Percentiles rank a stretch among this genome's conserved stretches.
phyloP scores from a whole-genome alignment of 1,284 basidiomycete species.

The Gymnopus androsaceus region DNA sequence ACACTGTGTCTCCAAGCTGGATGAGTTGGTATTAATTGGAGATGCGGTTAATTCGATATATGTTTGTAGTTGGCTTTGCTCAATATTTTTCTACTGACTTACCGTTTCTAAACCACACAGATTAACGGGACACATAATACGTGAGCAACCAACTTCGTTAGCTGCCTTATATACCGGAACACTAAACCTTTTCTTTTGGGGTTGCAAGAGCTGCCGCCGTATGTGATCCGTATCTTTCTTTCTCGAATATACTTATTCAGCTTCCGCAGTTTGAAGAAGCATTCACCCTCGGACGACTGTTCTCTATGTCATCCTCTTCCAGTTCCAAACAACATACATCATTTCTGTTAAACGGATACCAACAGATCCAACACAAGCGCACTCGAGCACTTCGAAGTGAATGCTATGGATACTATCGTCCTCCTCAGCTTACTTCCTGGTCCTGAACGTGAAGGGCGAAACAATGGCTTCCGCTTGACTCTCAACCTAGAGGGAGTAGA shows the following conservation, averaged over 20 bases:
- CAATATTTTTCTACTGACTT: not conserved
- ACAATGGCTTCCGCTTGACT: constrained; percentile 15
- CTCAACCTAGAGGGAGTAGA: constrained; percentile 16
- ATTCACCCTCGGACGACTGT: constrained; percentile 21
- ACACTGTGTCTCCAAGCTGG: constrained; percentile 4
- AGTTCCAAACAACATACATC: constrained; percentile 15
- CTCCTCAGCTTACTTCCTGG: constrained; percentile 17
- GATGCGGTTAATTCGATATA: constrained; percentile 22
- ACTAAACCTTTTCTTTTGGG: not conserved
- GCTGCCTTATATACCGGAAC: not conserved
- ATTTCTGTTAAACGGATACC: constrained; percentile 17
- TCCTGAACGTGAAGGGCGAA: constrained; percentile 18
- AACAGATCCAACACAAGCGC: constrained; percentile 16
- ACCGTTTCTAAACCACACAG: constrained; percentile 11
- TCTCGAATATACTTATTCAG: not conserved
- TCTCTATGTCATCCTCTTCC: constrained; percentile 14
- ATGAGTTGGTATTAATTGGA: constrained; percentile 18
- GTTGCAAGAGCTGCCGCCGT: constrained; percentile 15
- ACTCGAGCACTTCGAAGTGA: constrained; percentile 13
- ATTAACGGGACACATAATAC: constrained; percentile 22
- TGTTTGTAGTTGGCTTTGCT: constrained; percentile 7
- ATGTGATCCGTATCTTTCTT: not conserved
- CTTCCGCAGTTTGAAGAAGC: constrained; percentile 21
- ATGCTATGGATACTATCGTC: constrained; percentile 12
- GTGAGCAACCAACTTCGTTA: constrained; percentile 8